Evolutionary conservation across 139 green algal genomes (phyloP).

Genomic region (Protoeuglena noctilucae): DNA sequence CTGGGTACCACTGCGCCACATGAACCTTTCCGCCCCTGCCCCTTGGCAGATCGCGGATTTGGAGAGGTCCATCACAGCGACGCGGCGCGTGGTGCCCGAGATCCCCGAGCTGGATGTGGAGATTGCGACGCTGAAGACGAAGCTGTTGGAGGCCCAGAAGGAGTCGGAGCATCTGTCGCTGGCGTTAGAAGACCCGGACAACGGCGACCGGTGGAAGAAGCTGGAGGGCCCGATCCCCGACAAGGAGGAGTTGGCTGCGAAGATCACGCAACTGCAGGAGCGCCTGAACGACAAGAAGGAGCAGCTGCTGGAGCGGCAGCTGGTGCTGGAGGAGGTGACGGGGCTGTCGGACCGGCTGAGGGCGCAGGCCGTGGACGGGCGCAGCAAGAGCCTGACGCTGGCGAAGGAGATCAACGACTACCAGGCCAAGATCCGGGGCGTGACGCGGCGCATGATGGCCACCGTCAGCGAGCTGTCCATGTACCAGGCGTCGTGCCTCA

Average conservation of each 20-base stretch:
- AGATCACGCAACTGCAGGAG: conserved; percentile 50
- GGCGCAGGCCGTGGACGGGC: conserved; percentile 32
- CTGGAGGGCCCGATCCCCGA: conserved; percentile 57
- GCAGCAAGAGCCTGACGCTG: conserved; percentile 36
- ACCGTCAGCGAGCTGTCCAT: conserved; percentile 69
- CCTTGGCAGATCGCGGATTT: conserved; percentile 24
- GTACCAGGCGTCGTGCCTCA: conserved; percentile 59
- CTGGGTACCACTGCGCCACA: no score
- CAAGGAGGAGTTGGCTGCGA: conserved; percentile 51
- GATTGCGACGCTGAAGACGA: conserved; percentile 31
- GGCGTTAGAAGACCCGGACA: conserved; percentile 52
- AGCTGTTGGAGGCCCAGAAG: conserved; percentile 36
- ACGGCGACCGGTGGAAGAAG: conserved; percentile 35
- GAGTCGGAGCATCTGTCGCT: conserved; percentile 35
- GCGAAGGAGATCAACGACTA: conserved; percentile 43
- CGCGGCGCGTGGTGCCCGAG: conserved; percentile 18
- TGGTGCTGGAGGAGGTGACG: conserved; percentile 60
- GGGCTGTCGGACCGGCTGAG: conserved; percentile 14
- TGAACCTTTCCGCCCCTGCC: no score
- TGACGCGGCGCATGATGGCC: conserved; percentile 68
- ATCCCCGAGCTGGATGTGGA: conserved; percentile 36
- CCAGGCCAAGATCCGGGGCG: conserved; percentile 33
- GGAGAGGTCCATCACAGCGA: conserved; percentile 1
- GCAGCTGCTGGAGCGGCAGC: conserved; percentile 56
- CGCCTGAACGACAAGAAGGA: conserved; percentile 54